Evolutionary conservation across 768 basidiomycete species (phyloP).

Genomic region (Hysterangium stoloniferum): DNA sequence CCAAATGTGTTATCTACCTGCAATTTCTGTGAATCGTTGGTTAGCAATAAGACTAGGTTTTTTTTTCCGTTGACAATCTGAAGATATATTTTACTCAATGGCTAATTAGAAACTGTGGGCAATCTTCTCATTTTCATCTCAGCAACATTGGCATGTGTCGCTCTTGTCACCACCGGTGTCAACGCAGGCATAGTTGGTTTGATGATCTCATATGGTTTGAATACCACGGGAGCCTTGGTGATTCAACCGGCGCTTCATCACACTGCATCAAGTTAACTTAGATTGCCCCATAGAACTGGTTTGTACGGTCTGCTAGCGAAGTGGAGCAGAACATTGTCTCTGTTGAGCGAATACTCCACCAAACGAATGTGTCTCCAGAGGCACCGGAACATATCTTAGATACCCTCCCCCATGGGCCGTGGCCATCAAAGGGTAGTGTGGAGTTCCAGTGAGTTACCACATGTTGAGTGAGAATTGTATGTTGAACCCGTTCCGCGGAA

Average conservation of each 20-base stretch:
- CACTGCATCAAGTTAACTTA: background rate
- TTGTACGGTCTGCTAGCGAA: slow-evolving; percentile 76
- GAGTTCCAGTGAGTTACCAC: slow-evolving; percentile 54
- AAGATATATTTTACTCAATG: slow-evolving; percentile 11
- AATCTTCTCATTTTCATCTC: slow-evolving; percentile 70
- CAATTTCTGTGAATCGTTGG: slow-evolving; percentile 76
- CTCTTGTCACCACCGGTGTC: slow-evolving; percentile 67
- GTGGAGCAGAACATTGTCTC: slow-evolving; percentile 89
- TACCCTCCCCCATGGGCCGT: slow-evolving; percentile 41
- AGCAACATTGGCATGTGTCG: slow-evolving; percentile 55
- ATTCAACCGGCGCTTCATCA: slow-evolving; percentile 19
- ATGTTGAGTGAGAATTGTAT: no score
- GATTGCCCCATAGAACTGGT: slow-evolving; percentile 54
- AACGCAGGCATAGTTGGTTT: slow-evolving; percentile 86
- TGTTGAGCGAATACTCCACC: slow-evolving; percentile 81
- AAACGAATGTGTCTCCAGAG: slow-evolving; percentile 65
- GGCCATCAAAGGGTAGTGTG: slow-evolving; percentile 71
- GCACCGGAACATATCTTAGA: slow-evolving; percentile 65
- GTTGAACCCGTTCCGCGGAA: no score
- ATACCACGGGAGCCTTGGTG: slow-evolving; percentile 75
- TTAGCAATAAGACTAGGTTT: slow-evolving; percentile 58
- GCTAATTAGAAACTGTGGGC: slow-evolving; percentile 62
- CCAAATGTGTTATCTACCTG: slow-evolving; percentile 67
- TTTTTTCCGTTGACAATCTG: background rate
- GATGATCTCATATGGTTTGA: slow-evolving; percentile 78